Base-by-base conservation (phyloP, 1,284 basidiomycete genomes). In the Marasmius oreades region DNA sequence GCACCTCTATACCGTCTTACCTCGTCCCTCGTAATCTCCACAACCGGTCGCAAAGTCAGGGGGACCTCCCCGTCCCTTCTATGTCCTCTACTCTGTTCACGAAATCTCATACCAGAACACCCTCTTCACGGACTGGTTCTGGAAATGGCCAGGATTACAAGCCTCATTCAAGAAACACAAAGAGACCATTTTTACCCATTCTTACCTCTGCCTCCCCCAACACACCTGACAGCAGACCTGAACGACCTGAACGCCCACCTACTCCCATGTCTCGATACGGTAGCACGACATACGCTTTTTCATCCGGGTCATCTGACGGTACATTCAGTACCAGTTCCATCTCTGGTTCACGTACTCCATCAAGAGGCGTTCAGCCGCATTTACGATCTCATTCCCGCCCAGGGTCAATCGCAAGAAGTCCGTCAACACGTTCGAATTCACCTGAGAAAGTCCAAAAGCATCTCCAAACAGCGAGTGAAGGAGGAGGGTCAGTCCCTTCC, bases 251-350 rank as follows among this genome's bases (percentile, higher is more conserved):
- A 16, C 14, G 55, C 23, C 55, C 60, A 62, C 58, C 61, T 52
- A 64, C 59, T 44, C 64, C 56, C 10, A 57, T 48, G 48, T 68
- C 61, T 61, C 66, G 56, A 55, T 69, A 59, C 64, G 66, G 53
- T 20, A 72, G 70, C 20, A 68, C 67, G 3, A 69, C 70, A 11
- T 66, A 68, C 57, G 63, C 70, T 1, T 71, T 73, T 39, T 73
- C 77, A 3, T 69, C 74, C 22, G 65, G 66, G 8, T 62, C 64
- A 3, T 61, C 74, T 64, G 52, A 33, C n/a, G 55, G 12, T 26
- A 34, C 47, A 46, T 33, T 68, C 62, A 10, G 53, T 51, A 47
- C 28, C 36, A 37, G 33, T 12, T 20, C 34, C 18, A n/a, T 22
- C 45, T 33, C 48, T 26, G 36, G 12, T 44, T 36, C 52, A 28